Percentiles rank a stretch among this genome's conserved stretches.
phyloP scores from a whole-genome alignment of 1,284 basidiomycete genomes.

The Macrocystidia cucumis region DNA sequence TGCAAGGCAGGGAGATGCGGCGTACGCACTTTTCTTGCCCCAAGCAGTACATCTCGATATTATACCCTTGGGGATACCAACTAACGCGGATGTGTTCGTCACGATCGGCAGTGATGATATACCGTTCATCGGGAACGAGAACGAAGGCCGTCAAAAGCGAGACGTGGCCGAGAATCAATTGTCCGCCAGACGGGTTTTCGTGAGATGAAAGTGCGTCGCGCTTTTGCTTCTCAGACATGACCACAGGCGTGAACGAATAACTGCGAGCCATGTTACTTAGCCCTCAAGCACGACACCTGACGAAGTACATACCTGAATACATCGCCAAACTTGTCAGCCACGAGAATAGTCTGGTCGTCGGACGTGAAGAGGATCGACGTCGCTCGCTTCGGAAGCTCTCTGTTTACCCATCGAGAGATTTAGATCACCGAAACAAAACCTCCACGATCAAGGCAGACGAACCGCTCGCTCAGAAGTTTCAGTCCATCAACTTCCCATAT shows the following conservation, averaged over 20 bases:
- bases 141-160: constrained; percentile 74
- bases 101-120: constrained; percentile 81
- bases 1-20: constrained; percentile 2
- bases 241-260: constrained; percentile 36
- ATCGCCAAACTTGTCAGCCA: constrained; percentile 85
- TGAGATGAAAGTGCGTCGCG: constrained; percentile 47
- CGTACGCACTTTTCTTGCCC: constrained; percentile 75
- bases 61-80: constrained; percentile 78
- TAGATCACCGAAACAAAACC: no score
- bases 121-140: constrained; percentile 59
- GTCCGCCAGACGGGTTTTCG: constrained; percentile 68
- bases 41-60: constrained; percentile 79
- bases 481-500: constrained; percentile 62
- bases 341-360: constrained; percentile 53
- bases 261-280: constrained; percentile 23
- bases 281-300: no score
- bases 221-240: constrained; percentile 20
- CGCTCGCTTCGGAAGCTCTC: constrained; percentile 72
- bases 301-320: constrained; percentile 69
- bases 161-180: constrained; percentile 78
- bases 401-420: constrained; percentile 18
- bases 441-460: constrained; percentile 15
- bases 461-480: constrained; percentile 58
- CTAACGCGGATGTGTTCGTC: constrained; percentile 94
- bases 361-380: constrained; percentile 55